Conservation (phyloP, 2,329 filamentous ascomycete genomes). For the Sclerotinia minor region DNA sequence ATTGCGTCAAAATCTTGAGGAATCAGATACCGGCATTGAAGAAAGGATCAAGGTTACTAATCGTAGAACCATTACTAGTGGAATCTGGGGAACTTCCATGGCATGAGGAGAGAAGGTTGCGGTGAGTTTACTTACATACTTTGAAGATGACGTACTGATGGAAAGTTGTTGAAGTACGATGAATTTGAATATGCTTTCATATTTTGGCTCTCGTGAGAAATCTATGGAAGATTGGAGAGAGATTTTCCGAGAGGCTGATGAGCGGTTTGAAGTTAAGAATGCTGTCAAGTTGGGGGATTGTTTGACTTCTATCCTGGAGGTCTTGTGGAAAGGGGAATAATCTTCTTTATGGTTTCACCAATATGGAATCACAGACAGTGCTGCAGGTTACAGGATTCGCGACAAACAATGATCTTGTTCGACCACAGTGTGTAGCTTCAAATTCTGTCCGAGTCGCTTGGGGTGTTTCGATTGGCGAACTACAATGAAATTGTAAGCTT, state of each 20-base stretch:
- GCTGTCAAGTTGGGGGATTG: not conserved
- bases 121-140: not conserved
- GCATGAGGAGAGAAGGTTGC: slow-evolving; percentile 6
- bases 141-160: not conserved
- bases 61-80: slow-evolving; percentile 3
- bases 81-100: slow-evolving; percentile 10
- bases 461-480: not conserved
- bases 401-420: not conserved
- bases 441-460: not conserved
- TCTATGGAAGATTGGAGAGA: slow-evolving; percentile 15
- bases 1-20: slow-evolving; percentile 15
- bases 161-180: not conserved
- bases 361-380: not conserved
- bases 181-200: slow-evolving; percentile 20
- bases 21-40: slow-evolving; percentile 21
- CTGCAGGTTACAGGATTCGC: not conserved
- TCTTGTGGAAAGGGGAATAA: not conserved
- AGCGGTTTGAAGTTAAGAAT: slow-evolving; percentile 9
- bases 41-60: slow-evolving; percentile 11
- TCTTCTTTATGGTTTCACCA: not conserved
- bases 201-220: slow-evolving; percentile 18
- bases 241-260: slow-evolving; percentile 10
- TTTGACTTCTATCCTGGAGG: not conserved
- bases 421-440: not conserved
- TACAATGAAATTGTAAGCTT: no score